Evolutionary conservation across 352 stramenopile genomes (phyloP).

Genomic region (Globisporangium okanoganense): DNA sequence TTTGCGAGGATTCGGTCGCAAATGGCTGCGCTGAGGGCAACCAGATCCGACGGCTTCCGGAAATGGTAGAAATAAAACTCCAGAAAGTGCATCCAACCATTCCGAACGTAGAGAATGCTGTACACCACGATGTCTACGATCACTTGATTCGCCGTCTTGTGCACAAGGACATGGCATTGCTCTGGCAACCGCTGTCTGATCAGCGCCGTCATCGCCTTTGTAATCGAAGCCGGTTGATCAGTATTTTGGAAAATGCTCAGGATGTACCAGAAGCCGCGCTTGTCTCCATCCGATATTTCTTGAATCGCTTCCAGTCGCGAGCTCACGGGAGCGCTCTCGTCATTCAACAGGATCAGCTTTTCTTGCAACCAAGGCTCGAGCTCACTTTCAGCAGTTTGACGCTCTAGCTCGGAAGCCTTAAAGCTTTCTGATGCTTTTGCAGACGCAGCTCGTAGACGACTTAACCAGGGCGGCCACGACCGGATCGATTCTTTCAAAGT

Average conservation of each 20-base stretch:
- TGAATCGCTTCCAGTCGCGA: conserved; percentile 56
- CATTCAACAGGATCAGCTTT: conserved; percentile 48
- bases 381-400: not conserved
- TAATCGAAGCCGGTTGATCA: conserved; percentile 30
- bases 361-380: conserved; percentile 37
- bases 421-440: conserved; percentile 15
- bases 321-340: conserved; percentile 33
- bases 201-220: conserved; percentile 49
- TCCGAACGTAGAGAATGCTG: conserved; percentile 63
- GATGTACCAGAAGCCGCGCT: conserved; percentile 49
- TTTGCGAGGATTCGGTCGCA: conserved; percentile 38
- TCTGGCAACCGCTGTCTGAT: conserved; percentile 48
- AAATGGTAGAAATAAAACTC: conserved; percentile 74
- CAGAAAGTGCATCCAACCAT: conserved; percentile 79
- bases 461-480: conserved; percentile 69
- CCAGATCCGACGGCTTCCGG: conserved; percentile 37
- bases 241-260: conserved; percentile 52
- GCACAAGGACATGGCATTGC: conserved; percentile 36
- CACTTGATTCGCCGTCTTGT: conserved; percentile 50
- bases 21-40: conserved; percentile 32
- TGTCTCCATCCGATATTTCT: conserved; percentile 40
- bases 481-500: conserved; percentile 63
- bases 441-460: conserved; percentile 37
- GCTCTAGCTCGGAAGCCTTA: not conserved
- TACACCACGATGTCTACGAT: conserved; percentile 70